Evolutionary conservation across 148 eudicot genomes (phyloP), one percentile per base, ranked within the genome.

Genomic region (Polygonum maritimum): DNA sequence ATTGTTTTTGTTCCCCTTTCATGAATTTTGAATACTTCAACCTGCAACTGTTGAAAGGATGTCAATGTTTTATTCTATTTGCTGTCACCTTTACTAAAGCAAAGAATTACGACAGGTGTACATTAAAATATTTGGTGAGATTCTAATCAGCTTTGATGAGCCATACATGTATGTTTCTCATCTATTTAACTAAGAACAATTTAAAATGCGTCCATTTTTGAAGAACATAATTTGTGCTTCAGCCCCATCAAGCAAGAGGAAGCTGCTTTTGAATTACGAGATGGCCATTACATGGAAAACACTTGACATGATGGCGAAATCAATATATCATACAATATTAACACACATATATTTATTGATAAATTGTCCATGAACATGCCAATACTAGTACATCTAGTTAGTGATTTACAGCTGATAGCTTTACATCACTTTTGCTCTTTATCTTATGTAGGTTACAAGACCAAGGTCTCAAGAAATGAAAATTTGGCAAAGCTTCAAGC

Each of bases 401-500:
- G 72, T 79, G 16, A 18, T 69, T 26, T n/a, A 3, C 62, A 33
- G 48, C 35, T n/a, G 49, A 31, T 21, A 36, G 4, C 26, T 12
- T 49, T 45, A 73, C 13, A 45, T 63, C 48, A 62, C 8, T 60
- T 60, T 33, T 77, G 63, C 72, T 78, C 44, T 76, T 26, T 60
- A n/a, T 65, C 5, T 76, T 36, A 18, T 82, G 81, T 69, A 94
- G 98, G 81, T 76, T 83, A 89, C 90, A 89, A 80, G 60, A 93
- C 97, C 18, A 85, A 88, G 79, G 97, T 93, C 36, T 82, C 94
- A 0, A 92, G 98, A 73, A 93, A 91, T 85, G 89, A 84, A 71
- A 93, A 93, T 78, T 76, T 91, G 76, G 89, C 81, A 39, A 93
- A 91, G 81, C 98, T 93, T 78, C 97, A 93, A 89, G 98, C 97